A percentile compares a stretch with the other conserved stretches of the same genome.
phyloP scores from a whole-genome alignment of 768 basidiomycete species.

The Hebeloma cylindrosporum region DNA sequence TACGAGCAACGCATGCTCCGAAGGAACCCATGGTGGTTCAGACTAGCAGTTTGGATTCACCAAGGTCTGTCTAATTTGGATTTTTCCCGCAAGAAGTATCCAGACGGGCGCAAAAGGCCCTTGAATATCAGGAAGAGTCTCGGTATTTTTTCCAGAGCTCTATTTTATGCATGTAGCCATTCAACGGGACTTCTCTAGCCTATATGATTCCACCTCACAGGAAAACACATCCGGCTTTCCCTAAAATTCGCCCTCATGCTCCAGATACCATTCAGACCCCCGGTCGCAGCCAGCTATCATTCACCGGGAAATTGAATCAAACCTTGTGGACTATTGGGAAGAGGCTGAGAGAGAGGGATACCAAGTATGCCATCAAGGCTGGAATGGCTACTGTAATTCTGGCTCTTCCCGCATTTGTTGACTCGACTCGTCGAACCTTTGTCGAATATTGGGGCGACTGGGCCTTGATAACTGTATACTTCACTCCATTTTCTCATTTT shows the following conservation, averaged over 20 bases:
- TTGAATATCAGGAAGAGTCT: slow-evolving; percentile 31
- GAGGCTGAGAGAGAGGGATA: slow-evolving; percentile 66
- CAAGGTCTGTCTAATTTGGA: slow-evolving; percentile 12
- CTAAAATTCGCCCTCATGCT: slow-evolving; percentile 78
- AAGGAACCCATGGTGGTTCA: slow-evolving; percentile 19
- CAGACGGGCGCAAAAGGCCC: slow-evolving; percentile 10
- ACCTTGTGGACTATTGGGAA: slow-evolving; percentile 70
- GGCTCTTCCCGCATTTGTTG: slow-evolving; percentile 87
- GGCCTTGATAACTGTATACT: slow-evolving; percentile 86
- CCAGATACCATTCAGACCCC: slow-evolving; percentile 87
- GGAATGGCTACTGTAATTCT: slow-evolving; percentile 82
- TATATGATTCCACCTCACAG: slow-evolving; percentile 53
- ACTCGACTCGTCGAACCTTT: slow-evolving; percentile 73
- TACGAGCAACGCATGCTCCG: slow-evolving; percentile 51
- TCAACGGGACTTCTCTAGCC: slow-evolving; percentile 29
- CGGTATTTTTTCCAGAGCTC: slow-evolving; percentile 20
- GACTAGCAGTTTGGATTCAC: slow-evolving; percentile 10
- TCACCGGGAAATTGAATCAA: slow-evolving; percentile 64
- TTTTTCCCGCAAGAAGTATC: slow-evolving; percentile 10
- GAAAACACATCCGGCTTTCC: slow-evolving; percentile 65
- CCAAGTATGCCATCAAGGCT: slow-evolving; percentile 86
- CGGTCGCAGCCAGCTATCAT: slow-evolving; percentile 53
- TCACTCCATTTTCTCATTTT: neutral
- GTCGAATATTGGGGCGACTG: slow-evolving; percentile 88
- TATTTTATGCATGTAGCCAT: neutral